Base-by-base conservation (phyloP, 768 basidiomycete genomes). In the Pleurotus giganteus region DNA sequence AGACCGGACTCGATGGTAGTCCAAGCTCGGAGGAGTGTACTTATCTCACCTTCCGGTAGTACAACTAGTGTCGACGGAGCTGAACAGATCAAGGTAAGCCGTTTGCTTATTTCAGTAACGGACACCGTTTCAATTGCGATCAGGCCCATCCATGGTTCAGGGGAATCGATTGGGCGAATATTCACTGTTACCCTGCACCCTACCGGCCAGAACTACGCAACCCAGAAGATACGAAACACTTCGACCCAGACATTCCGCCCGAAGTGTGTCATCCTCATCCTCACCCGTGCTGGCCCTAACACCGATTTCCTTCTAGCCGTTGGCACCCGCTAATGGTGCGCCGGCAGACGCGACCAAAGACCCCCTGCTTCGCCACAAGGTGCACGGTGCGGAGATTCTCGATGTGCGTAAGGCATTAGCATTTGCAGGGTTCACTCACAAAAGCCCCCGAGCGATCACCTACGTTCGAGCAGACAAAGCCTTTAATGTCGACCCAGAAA, bases 221-320 rank as follows among this genome's bases (percentile, higher is more conserved):
- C 59, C 88, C 90, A 24, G 91, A 88, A 63, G 94, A 98, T 69
- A 98, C 96, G 13, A 80, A 85, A 57, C 95, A 99, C 70, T 98
- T 99, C 60, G 95, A 98, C 69, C 84, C 88, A 51, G 93, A 96
- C 69, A 98, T 97, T 63, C 91, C 91, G 19, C 75, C 89, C 32
- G 91, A 95, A 84, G 94, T 93, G 72, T 65, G 69, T 71, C 63
- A 68, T 66, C 66, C 57, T 58, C 55, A 55, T 57, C 59, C 47
- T 59, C 53, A 59, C 58, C 56, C 60, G 39, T 63, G 62, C 64
- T 56, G 57, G 68, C 63, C 64, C 65, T 65, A 54, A 47, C 57
- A 60, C 57, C 47, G 45, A 60, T 44, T 60, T 53, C 59, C 34
- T 50, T 49, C 46, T 73, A 96, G 88, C 92, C 92, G 60, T 83